A percentile compares a stretch with the other conserved stretches of the same genome.
These are phyloP conservation scores for Starmerella etchellsii DNA, from an alignment of 805 yeast species.

Conservation along the genomic window DNA sequence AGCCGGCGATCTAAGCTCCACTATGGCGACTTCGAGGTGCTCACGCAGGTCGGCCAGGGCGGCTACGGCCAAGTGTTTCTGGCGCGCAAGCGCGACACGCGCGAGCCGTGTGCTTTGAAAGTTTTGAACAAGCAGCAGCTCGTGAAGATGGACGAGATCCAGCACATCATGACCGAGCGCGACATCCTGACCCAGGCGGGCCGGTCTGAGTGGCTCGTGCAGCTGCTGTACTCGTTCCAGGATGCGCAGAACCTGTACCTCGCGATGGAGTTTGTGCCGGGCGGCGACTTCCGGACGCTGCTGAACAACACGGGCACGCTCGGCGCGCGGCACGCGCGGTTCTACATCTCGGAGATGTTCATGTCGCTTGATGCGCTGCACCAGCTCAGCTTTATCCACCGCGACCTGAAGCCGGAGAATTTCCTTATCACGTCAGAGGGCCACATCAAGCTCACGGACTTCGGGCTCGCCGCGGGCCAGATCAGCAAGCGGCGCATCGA, in stretches of 20 bases:
- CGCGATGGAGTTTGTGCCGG: constrained; percentile 99
- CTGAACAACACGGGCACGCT: constrained; percentile 85
- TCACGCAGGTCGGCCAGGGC: constrained; percentile 98
- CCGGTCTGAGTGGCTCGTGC: constrained; percentile 90
- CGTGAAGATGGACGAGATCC: constrained; percentile 83
- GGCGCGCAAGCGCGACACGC: constrained; percentile 86
- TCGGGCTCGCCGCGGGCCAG: constrained; percentile 94
- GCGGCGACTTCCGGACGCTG: constrained; percentile 94
- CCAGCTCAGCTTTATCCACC: constrained; percentile 88
- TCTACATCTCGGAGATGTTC: constrained; percentile 93
- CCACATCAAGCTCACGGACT: constrained; percentile 87
- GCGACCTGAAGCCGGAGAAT: constrained; percentile 93
- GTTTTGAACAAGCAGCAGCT: constrained; percentile 76
- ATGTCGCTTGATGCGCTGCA: constrained; percentile 87
- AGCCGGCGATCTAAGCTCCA: constrained; percentile 84
- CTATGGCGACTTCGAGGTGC: constrained; percentile 89
- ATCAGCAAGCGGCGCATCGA: constrained; percentile 88
- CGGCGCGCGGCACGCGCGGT: constrained; percentile 89
- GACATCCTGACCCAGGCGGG: constrained; percentile 87
- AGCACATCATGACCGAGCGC: constrained; percentile 90
- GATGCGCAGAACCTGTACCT: constrained; percentile 78
- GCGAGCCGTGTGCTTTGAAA: constrained; percentile 90
- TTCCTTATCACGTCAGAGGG: constrained; percentile 82
- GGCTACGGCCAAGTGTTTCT: constrained; percentile 98
- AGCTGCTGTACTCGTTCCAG: constrained; percentile 86